These are phyloP conservation scores for Podospora tetraspora DNA, from an alignment of 495 filamentous ascomycete species.

Conservation along the genomic window DNA sequence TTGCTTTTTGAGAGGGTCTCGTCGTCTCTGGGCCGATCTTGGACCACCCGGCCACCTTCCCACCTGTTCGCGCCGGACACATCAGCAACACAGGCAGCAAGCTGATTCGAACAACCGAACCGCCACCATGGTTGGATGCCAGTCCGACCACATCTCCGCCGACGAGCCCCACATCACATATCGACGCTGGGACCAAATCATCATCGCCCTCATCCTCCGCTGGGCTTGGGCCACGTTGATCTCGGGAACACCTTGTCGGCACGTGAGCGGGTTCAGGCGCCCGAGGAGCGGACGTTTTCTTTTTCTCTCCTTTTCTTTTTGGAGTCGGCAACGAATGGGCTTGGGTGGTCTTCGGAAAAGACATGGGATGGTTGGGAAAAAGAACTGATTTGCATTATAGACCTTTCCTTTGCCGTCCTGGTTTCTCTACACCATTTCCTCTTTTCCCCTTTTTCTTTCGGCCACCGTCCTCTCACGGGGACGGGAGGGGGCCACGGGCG, in stretches of 20 bases:
- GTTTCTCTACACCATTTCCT: slow-evolving; percentile 11
- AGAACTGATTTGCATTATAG: slow-evolving; percentile 42
- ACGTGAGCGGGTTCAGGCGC: slow-evolving; percentile 7
- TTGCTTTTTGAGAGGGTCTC: slow-evolving; percentile 21
- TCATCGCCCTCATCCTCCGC: not conserved
- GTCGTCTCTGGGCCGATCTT: slow-evolving; percentile 15
- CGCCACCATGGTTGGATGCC: slow-evolving; percentile 5
- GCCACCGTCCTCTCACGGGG: slow-evolving; percentile 26
- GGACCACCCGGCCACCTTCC: slow-evolving; percentile 9
- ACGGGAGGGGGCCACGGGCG: slow-evolving; percentile 17
- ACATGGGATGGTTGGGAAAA: slow-evolving; percentile 33
- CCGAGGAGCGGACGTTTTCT: slow-evolving; percentile 5
- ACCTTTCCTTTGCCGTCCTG: slow-evolving; percentile 34
- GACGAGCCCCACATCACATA: slow-evolving; percentile 17
- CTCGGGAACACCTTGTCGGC: slow-evolving; percentile 9
- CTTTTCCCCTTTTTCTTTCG: slow-evolving; percentile 4
- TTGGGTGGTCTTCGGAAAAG: slow-evolving; percentile 33
- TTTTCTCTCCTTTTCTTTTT: not conserved
- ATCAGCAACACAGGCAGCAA: slow-evolving; percentile 17
- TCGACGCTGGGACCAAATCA: slow-evolving; percentile 7
- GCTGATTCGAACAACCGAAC: slow-evolving; percentile 15
- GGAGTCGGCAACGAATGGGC: slow-evolving; percentile 16
- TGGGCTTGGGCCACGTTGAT: slow-evolving; percentile 1
- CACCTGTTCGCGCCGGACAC: slow-evolving; percentile 15
- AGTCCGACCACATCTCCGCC: slow-evolving; percentile 7